Percentiles rank a stretch among this genome's conserved stretches.
phyloP scores from a whole-genome alignment of 768 basidiomycete species.

The Leucocoprinus birnbaumii region DNA sequence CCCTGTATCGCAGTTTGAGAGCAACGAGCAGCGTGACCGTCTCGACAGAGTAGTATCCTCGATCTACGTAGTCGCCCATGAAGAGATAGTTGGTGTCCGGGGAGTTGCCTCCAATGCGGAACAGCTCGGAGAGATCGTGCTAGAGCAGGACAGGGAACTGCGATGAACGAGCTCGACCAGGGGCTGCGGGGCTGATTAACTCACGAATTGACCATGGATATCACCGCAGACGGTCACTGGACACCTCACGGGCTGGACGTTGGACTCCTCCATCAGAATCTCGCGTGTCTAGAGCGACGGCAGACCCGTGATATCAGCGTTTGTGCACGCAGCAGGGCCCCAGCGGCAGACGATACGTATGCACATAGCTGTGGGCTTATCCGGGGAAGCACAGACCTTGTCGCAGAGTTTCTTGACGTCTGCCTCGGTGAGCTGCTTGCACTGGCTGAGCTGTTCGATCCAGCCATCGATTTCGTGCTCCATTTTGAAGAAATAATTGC shows the following conservation, averaged over 20 bases:
- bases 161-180: not conserved
- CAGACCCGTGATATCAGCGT: slow-evolving; percentile 7
- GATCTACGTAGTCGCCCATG: slow-evolving; percentile 99
- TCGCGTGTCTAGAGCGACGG: slow-evolving; percentile 78
- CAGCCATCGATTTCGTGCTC: slow-evolving; percentile 90
- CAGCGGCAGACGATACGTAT: slow-evolving; percentile 9
- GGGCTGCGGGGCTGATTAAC: slow-evolving; percentile 32
- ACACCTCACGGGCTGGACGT: slow-evolving; percentile 97
- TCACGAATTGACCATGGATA: slow-evolving; percentile 99
- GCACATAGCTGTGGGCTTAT: slow-evolving; percentile 16
- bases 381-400: slow-evolving; percentile 65
- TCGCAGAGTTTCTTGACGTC: slow-evolving; percentile 99
- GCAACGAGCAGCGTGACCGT: slow-evolving; percentile 97
- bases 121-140: slow-evolving; percentile 99
- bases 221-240: slow-evolving; percentile 99
- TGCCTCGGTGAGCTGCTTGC: slow-evolving; percentile 92
- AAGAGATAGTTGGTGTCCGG: slow-evolving; percentile 99
- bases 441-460: slow-evolving; percentile 95
- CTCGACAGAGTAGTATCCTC: slow-evolving; percentile 99
- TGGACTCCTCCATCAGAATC: slow-evolving; percentile 98
- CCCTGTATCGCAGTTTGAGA: slow-evolving; percentile 95
- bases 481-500: slow-evolving; percentile 33
- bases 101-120: slow-evolving; percentile 97
- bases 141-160: slow-evolving; percentile 30
- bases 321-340: slow-evolving; percentile 5